Evolutionary conservation across 306 rosid species (phyloP), one percentile per base, ranked within the genome.

Genomic region (Adenanthera pavonina): DNA sequence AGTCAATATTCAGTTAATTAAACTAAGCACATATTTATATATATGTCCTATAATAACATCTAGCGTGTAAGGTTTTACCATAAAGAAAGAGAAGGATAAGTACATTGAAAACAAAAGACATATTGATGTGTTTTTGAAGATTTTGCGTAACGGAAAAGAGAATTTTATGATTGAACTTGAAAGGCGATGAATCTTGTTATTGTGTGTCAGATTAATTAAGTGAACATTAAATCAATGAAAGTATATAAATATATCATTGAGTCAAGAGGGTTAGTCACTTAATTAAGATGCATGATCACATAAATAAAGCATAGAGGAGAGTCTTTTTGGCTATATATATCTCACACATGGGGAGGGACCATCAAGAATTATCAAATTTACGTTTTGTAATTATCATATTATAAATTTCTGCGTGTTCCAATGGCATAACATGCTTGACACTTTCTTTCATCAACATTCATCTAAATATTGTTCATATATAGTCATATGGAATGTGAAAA

Each of bases 131-230:
- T 34, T 86, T 61, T 78, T 80, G 81, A 77, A 80, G 57, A 86
- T 75, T 66, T 70, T 43, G 67, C 61, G 51, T n/a, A 69, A 43
- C 16, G 69, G 44, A 69, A 78, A 54, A 74, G 64, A 33, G 33
- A 15, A 40, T 71, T 77, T 72, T 68, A 83, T 80, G 85, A 81
- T 84, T 81, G 85, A 78, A 60, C 8, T 77, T 57, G 16, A 52
- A 83, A 73, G 6, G 46, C 49, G 1, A 40, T 61, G 16, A 6
- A 33, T 61, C 9, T 12, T 14, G 43, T 61, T 12, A 61, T 61
- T 48, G 53, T 13, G 11, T 11, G 3, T 10, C 53, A 12, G 53
- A 48, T 48, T 13, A 12, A 13, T 43, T 46, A 46, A 48, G 16
- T 44, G 2, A 44, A 44, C 53, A 48, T 48, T 48, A n/a, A n/a